Percentiles rank a stretch among this genome's conserved stretches.
These are phyloP conservation scores for Tetrapyrgos nigripes DNA, from an alignment of 1,284 basidiomycete species.

Conservation along the genomic window DNA sequence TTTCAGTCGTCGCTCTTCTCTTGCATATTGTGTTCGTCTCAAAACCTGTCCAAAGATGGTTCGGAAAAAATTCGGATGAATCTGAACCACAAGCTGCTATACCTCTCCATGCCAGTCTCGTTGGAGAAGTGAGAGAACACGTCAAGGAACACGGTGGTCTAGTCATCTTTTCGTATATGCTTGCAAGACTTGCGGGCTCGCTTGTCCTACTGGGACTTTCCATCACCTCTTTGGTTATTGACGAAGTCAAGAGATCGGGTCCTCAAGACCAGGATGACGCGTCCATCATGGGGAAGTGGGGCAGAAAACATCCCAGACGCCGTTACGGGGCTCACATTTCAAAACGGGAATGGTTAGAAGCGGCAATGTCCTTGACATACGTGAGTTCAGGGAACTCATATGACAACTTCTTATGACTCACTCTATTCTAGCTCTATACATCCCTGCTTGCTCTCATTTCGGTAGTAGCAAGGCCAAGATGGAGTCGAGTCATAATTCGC, in stretches of 20 bases:
- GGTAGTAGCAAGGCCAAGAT: slow-evolving; percentile 32
- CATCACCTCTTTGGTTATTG: slow-evolving; percentile 35
- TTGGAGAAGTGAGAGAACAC: slow-evolving; percentile 31
- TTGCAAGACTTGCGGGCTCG: slow-evolving; percentile 43
- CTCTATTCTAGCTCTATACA: slow-evolving; percentile 31
- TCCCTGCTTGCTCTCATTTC: slow-evolving; percentile 38
- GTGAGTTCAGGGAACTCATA: slow-evolving; percentile 27
- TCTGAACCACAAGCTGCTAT: slow-evolving; percentile 10
- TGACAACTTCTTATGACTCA: neutral
- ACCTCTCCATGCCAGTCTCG: slow-evolving; percentile 19
- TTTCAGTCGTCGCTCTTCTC: slow-evolving; percentile 34
- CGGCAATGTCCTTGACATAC: slow-evolving; percentile 41
- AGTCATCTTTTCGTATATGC: slow-evolving; percentile 40
- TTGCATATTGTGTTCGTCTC: slow-evolving; percentile 29
- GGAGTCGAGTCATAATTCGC: slow-evolving; percentile 34
- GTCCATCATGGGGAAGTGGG: slow-evolving; percentile 25
- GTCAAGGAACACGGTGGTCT: slow-evolving; percentile 33
- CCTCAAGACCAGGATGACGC: neutral
- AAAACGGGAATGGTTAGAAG: slow-evolving; percentile 33
- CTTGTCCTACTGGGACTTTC: slow-evolving; percentile 43
- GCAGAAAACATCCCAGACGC: slow-evolving; percentile 28
- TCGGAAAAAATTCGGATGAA: slow-evolving; percentile 10
- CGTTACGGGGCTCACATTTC: slow-evolving; percentile 22
- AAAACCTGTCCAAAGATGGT: slow-evolving; percentile 6
- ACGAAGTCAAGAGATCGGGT: slow-evolving; percentile 18